Base-by-base conservation (phyloP, 108 stramenopile genomes). In the Nitzschia sp. region DNA sequence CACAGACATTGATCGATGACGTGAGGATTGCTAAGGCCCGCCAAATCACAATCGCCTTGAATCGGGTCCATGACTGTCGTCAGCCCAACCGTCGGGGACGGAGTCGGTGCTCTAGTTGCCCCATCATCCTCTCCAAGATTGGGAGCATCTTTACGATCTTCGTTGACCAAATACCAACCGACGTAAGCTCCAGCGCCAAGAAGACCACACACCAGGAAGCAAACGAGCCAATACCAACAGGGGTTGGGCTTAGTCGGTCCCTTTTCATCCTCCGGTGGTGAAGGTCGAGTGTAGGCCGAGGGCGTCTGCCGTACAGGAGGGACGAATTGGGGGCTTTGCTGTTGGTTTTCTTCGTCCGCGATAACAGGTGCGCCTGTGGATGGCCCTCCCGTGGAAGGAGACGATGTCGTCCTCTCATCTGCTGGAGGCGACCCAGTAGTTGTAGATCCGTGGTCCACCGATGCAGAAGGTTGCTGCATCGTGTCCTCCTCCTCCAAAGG, bases 1-100 rank as follows among this genome's bases (percentile, higher is more conserved):
- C 82, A 83, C 1, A 60, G 30, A 55, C 82, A 83, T 42, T 83
- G 82, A 46, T 77, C 64, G 23, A 74, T 70, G 2, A 60, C 59
- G 38, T 77, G 59, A 13, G 76, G 76, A 31, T 65, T 62, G 2
- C n/a, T 30, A 15, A 59, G 28, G 36, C 28, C 51, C 33, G 6
- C 21, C 21, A 68, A 75, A 30, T 68, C 33, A 24, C 74, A 75
- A 21, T 55, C 46, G 29, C 74, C 74, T 59, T 55, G 60, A 29
- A 75, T 48, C 3, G 59, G 25, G 56, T 75, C 67, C 42, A 75
- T 68, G 2, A 1, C 19, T 5, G 74, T 63, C 0, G 65, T 55
- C 19, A 59, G 9, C 5, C 55, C 35, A 46, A 68, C 24, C 25
- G 73, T 66, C 19, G 74, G 74, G 0, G 74, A 30, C n/a, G 49